Percentiles rank a stretch among this genome's conserved stretches.
These are phyloP conservation scores for Cryptococcus wingfieldii DNA, from an alignment of 1,284 basidiomycete species.

Conservation along the genomic window DNA sequence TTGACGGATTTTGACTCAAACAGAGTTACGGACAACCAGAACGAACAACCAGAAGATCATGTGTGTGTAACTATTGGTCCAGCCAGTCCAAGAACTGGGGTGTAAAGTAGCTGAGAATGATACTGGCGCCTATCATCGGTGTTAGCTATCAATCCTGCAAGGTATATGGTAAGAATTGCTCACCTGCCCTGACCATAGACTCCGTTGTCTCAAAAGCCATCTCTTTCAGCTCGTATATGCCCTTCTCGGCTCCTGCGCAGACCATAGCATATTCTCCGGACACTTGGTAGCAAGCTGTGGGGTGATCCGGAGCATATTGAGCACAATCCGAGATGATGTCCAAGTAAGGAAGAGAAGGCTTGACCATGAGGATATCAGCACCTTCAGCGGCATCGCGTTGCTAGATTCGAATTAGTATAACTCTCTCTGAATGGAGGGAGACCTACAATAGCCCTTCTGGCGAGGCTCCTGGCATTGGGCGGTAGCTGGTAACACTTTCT, in stretches of 20 bases:
- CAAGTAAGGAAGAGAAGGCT: slow-evolving; percentile 91
- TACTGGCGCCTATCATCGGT: slow-evolving; percentile 63
- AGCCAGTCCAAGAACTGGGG: slow-evolving; percentile 93
- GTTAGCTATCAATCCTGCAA: background rate
- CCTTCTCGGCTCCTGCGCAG: slow-evolving; percentile 84
- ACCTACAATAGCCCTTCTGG: slow-evolving; percentile 84
- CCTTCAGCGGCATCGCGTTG: slow-evolving; percentile 87
- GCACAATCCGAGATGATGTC: slow-evolving; percentile 91
- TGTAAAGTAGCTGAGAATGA: slow-evolving; percentile 92
- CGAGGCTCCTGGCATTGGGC: slow-evolving; percentile 79
- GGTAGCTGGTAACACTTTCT: slow-evolving; percentile 98
- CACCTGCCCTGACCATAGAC: slow-evolving; percentile 84
- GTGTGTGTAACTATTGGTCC: slow-evolving; percentile 45
- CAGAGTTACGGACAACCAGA: too few species aligned
- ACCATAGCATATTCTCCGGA: slow-evolving; percentile 98
- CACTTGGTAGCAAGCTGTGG: slow-evolving; percentile 92
- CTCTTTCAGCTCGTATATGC: slow-evolving; percentile 82
- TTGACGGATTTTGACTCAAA: too few species aligned
- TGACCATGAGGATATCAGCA: slow-evolving; percentile 99
- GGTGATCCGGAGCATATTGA: slow-evolving; percentile 74
- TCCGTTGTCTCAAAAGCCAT: slow-evolving; percentile 94
- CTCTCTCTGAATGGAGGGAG: too few species aligned
- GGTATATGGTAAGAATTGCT: slow-evolving; percentile 28
- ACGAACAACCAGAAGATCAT: background rate
- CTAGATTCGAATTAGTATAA: slow-evolving; percentile 50